Evolutionary conservation across 2,329 filamentous ascomycete genomes (phyloP).

Genomic region (Trichoderma asperellum): DNA sequence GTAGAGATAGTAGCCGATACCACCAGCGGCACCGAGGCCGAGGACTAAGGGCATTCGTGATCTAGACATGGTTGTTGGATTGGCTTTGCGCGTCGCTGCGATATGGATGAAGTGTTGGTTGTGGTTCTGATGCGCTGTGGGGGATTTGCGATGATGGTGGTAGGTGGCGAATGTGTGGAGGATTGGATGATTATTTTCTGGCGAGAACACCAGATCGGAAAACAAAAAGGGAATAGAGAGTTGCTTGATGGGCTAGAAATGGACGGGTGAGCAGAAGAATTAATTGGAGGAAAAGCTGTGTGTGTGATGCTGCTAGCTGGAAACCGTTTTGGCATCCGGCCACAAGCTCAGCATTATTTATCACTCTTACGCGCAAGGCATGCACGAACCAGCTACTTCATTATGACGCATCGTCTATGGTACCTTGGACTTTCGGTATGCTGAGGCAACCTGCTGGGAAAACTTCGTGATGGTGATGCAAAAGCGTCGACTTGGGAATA

Average conservation of each 20-base stretch:
- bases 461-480: constrained; percentile 27
- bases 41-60: constrained; percentile 55
- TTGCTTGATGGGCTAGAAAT: constrained; percentile 6
- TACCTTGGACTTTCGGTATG: neutral
- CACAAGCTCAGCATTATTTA: neutral
- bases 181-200: neutral
- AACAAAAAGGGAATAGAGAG: neutral
- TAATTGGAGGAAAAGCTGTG: constrained; percentile 3
- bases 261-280: constrained; percentile 1
- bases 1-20: constrained; percentile 90
- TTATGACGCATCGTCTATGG: constrained; percentile 9
- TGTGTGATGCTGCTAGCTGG: neutral
- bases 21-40: constrained; percentile 67
- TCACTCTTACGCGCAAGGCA: neutral
- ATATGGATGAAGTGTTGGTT: neutral
- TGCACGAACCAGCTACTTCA: constrained; percentile 11
- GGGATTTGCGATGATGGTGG: neutral
- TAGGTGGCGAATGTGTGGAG: neutral
- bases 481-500: constrained; percentile 7
- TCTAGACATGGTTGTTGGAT: constrained; percentile 47
- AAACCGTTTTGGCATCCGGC: neutral
- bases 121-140: neutral
- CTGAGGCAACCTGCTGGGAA: neutral
- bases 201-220: constrained; percentile 1
- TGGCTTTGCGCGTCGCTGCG: neutral